Percentiles rank a stretch among this genome's conserved stretches.
These are phyloP conservation scores for Psilocybe cubensis DNA, from an alignment of 768 basidiomycete species.

Conservation along the genomic window DNA sequence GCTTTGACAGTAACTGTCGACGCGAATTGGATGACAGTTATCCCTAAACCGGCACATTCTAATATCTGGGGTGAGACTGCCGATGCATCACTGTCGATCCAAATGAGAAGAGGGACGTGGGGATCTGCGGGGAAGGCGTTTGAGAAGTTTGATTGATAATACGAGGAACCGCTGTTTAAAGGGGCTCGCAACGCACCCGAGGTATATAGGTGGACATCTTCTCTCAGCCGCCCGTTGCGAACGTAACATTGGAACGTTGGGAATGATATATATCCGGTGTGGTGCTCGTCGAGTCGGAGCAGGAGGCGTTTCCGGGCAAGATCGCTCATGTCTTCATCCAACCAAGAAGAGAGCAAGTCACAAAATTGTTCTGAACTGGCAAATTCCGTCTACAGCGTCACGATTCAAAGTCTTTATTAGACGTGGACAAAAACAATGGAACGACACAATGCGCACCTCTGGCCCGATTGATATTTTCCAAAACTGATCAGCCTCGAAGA, in stretches of 20 bases:
- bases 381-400: slow-evolving; percentile 1
- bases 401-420: not conserved
- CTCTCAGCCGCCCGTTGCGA: slow-evolving; percentile 6
- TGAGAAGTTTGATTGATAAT: not conserved
- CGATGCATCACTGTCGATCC: slow-evolving; percentile 7
- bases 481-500: slow-evolving; percentile 4
- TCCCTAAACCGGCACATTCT: not conserved
- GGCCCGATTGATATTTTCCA: slow-evolving; percentile 6
- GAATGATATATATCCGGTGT: slow-evolving; percentile 9
- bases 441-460: not conserved
- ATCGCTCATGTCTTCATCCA: slow-evolving; percentile 1
- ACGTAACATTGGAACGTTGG: slow-evolving; percentile 5
- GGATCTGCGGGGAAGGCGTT: not conserved
- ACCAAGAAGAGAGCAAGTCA: slow-evolving; percentile 1
- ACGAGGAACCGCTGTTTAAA: not conserved
- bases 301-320: slow-evolving; percentile 2
- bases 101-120: slow-evolving; percentile 1
- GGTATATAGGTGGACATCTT: slow-evolving; percentile 5
- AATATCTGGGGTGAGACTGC: not conserved
- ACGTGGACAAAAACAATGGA: not conserved
- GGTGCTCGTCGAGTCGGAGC: slow-evolving; percentile 1
- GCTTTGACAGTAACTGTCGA: not conserved
- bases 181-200: not conserved
- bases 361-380: slow-evolving; percentile 4
- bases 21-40: slow-evolving; percentile 6